These are phyloP conservation scores for Paxillus ammoniavirescens DNA, from an alignment of 768 basidiomycete genomes.

Conservation along the genomic window DNA sequence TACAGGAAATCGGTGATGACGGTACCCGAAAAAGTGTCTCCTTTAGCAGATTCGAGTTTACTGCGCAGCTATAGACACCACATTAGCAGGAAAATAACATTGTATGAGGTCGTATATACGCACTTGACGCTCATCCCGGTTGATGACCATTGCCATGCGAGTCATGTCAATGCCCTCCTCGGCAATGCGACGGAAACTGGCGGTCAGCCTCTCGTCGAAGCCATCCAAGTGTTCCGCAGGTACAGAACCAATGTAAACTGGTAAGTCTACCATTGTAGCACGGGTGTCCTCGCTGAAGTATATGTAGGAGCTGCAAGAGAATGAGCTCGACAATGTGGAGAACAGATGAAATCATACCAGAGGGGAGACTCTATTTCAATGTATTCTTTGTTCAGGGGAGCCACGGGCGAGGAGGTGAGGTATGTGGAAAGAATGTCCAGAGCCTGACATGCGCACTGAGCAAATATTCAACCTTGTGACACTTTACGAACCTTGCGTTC, in stretches of 20 bases:
- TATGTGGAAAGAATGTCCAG: conserved; percentile 86
- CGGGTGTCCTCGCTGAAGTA: conserved; percentile 79
- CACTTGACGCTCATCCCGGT: conserved; percentile 86
- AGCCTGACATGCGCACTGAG: conserved; percentile 47
- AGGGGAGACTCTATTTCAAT: conserved; percentile 88
- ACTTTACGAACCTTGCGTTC: conserved; percentile 56
- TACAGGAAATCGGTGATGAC: conserved; percentile 87
- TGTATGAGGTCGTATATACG: conserved; percentile 1
- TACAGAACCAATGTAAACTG: conserved; percentile 80
- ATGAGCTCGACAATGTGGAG: conserved; percentile 12
- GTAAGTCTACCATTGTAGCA: conserved; percentile 68
- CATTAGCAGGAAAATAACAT: conserved; percentile 1
- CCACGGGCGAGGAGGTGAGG: conserved; percentile 79
- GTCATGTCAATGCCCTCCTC: conserved; percentile 84
- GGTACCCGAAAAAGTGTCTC: conserved; percentile 71
- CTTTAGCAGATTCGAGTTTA: conserved; percentile 78
- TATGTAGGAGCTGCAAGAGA: conserved; percentile 66
- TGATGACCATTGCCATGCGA: conserved; percentile 83
- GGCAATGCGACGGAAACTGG: conserved; percentile 67
- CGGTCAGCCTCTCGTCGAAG: conserved; percentile 67
- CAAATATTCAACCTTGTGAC: not conserved
- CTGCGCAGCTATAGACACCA: conserved; percentile 63
- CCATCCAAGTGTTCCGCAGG: conserved; percentile 75
- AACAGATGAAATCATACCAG: conserved; percentile 50
- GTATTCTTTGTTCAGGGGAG: conserved; percentile 87